Base-by-base conservation (phyloP, 2,329 filamentous ascomycete genomes). In the Amesomyces nigricolor region DNA sequence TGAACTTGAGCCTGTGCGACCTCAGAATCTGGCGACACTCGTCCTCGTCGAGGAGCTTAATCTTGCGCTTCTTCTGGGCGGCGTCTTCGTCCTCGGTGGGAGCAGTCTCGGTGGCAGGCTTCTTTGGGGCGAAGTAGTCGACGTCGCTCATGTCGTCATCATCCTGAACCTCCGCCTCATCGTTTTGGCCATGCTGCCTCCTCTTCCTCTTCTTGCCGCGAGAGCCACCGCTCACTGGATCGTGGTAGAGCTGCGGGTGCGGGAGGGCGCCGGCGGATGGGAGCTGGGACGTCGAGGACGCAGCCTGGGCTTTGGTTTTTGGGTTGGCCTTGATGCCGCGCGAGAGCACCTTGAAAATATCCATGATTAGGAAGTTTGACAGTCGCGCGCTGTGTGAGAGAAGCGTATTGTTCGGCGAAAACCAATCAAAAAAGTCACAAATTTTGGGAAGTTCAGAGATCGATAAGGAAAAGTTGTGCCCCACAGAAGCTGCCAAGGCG, bases 1-100 rank as follows among this genome's bases (percentile, higher is more conserved):
- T 89, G 39, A 95, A 80, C 70, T 96, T 96, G 61, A 96, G 77
- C 61, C 91, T 88, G 71, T 96, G 90, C 54, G 84, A 86, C 58
- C 85, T 85, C 58, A 96, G 73, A 10, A 92, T 76, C 57, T 85
- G 82, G 63, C 86, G 85, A 63, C 88, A 86, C 67, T 91, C 83
- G 54, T 87, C 85, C 64, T 87, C 79, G 63, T 83, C 81, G 63
- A 90, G 77, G 10, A 71, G 65, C 29, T 68, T 67, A 16, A 62
- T 63, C 51, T 72, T 67, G 51, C 67, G 67, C 14, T 67, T 64
- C 35, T 65, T 61, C 51, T 46, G 16, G 8, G 35, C 53, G 14
- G 64, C 62, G 22, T 65, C 60, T 17, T 64, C 64, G 45, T 54
- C 53, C 26, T 61, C 60, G 13, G 56, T 46, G 13, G 42, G 46